Conservation (phyloP, 306 rosid species). For the Hippophae rhamnoides region DNA sequence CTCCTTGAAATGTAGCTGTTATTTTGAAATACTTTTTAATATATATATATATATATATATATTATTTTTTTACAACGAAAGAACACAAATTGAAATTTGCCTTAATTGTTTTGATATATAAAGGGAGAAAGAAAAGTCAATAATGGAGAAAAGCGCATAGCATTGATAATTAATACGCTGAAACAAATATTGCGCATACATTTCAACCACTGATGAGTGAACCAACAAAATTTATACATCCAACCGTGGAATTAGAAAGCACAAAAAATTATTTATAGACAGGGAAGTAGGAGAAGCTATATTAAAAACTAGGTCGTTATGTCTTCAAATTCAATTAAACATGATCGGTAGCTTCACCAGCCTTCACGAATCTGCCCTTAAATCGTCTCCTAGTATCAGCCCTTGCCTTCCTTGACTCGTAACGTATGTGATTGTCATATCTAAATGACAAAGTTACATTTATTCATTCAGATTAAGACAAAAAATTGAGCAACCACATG, state of each 20-base stretch:
- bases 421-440: constrained; percentile 60
- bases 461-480: not conserved
- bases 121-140: not conserved
- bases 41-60: too few relatives aligned
- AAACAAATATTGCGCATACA: too few relatives aligned
- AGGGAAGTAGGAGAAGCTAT: not conserved
- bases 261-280: constrained; percentile 17
- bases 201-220: not conserved
- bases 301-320: too few relatives aligned
- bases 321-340: too few relatives aligned
- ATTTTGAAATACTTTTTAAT: too few relatives aligned
- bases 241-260: not conserved
- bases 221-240: constrained; percentile 20
- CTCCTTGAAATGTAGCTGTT: too few relatives aligned
- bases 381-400: constrained; percentile 67
- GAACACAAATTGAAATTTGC: too few relatives aligned
- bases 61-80: too few relatives aligned
- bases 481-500: not conserved
- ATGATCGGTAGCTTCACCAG: constrained; percentile 26
- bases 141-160: not conserved
- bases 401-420: constrained; percentile 64
- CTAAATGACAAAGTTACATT: constrained; percentile 13
- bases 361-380: constrained; percentile 66
- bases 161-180: too few relatives aligned
- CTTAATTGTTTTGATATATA: too few relatives aligned